Base-by-base conservation (phyloP, 202 grass and related monocot genomes). In the Schoenoplectus tabernaemontani region DNA sequence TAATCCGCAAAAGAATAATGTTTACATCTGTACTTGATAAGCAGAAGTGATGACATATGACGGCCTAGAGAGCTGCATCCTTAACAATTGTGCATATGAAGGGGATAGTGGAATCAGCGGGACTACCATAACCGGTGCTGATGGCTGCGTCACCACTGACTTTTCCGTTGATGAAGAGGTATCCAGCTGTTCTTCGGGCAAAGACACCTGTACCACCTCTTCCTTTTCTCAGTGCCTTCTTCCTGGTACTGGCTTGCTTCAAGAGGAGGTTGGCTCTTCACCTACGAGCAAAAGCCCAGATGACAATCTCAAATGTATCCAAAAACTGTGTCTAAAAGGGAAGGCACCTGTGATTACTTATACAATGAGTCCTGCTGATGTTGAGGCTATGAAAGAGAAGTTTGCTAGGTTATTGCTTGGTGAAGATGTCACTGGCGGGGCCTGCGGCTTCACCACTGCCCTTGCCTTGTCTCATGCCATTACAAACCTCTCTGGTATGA, bases 401-500 rank as follows among this genome's bases (percentile, higher is more conserved):
- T 99, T 99, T 79, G 85, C 88, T 41, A 99, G 79, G 15, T 84
- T 99, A 48, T 86, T 99, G 76, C 96, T 99, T 28, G 96, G 96
- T 15, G 96, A 91, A 83, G 96, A 99, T 83, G 76, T 81, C 70
- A 92, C 92, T 2, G 96, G 96, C 47, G 91, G 96, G 70, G 80
- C 90, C 68, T 79, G 85, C 39, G 91, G 96, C 3, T 86, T 91
- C 57, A 83, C 89, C 42, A 84, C 92, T 41, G 86, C 96, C 89
- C 86, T 99, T 82, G 87, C 92, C n/a, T 86, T 96, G 68, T 99
- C 96, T 30, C 91, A 93, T 89, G 90, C 88, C 37, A 96, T 99
- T 85, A 86, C 78, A 48, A 89, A 91, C 84, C 92, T 99, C 71
- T 92, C 96, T 82, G 88, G 96, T 99, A 89, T 39, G 16, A 28